Conservation (phyloP, 2,329 filamentous ascomycete genomes). For the Mariannaea elegans region DNA sequence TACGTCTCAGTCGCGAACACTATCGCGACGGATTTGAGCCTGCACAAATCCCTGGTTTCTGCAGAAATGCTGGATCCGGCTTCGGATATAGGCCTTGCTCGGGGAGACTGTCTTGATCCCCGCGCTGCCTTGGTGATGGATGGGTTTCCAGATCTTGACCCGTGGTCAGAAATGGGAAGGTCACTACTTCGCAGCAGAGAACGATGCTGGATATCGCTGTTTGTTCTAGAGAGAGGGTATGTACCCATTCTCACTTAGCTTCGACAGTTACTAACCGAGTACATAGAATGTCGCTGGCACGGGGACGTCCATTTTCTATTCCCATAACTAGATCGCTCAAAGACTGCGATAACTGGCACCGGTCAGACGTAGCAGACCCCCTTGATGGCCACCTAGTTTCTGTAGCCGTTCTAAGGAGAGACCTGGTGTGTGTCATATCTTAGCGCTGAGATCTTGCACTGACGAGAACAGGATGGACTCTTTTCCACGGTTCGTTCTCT, state of each 20-base stretch:
- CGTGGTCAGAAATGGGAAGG: conserved; percentile 66
- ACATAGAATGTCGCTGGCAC: conserved; percentile 71
- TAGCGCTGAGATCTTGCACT: conserved; percentile 14
- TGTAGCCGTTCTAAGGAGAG: conserved; percentile 73
- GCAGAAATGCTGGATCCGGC: conserved; percentile 56
- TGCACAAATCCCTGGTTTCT: conserved; percentile 74
- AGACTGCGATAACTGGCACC: conserved; percentile 75
- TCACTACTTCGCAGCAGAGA: conserved; percentile 71
- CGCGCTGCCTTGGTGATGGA: conserved; percentile 72
- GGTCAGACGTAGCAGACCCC: conserved; percentile 67
- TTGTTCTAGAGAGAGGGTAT: conserved; percentile 75
- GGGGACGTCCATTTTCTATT: conserved; percentile 74
- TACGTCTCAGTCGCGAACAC: conserved; percentile 76
- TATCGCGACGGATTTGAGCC: conserved; percentile 72
- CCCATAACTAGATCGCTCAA: conserved; percentile 72
- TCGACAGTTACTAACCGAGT: not conserved
- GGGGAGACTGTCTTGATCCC: conserved; percentile 75
- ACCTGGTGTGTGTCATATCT: conserved; percentile 58
- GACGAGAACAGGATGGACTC: conserved; percentile 56
- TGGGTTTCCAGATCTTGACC: conserved; percentile 71
- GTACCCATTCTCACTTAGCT: conserved; percentile 16
- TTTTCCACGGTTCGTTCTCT: conserved; percentile 66
- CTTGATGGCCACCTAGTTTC: conserved; percentile 78
- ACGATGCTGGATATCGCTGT: conserved; percentile 75
- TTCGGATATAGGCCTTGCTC: conserved; percentile 59